Percentiles rank a stretch among this genome's conserved stretches.
phyloP scores from a whole-genome alignment of 192 early-diverging fungal species.

The Gonapodya prolifera region DNA sequence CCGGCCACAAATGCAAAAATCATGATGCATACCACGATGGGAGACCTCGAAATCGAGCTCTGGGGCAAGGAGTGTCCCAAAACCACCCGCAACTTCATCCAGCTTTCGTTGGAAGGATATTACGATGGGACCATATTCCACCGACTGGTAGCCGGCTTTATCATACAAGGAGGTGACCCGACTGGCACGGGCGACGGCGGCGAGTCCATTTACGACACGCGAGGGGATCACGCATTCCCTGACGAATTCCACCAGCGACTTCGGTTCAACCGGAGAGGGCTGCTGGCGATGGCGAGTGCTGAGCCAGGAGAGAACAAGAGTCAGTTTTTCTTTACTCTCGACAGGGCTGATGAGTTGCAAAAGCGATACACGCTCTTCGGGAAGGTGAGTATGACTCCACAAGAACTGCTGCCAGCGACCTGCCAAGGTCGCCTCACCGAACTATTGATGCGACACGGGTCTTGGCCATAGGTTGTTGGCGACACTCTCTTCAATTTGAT shows the following conservation, averaged over 20 bases:
- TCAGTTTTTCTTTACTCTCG: slow-evolving; percentile 94
- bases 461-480: slow-evolving; percentile 59
- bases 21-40: slow-evolving; percentile 67
- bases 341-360: slow-evolving; percentile 67
- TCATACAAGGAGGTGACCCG: slow-evolving; percentile 91
- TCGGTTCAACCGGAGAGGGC: slow-evolving; percentile 73
- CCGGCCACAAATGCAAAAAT: slow-evolving; percentile 40
- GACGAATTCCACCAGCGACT: slow-evolving; percentile 90
- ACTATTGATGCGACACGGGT: too few species aligned
- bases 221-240: too few species aligned
- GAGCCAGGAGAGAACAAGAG: slow-evolving; percentile 66
- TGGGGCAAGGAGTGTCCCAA: slow-evolving; percentile 91
- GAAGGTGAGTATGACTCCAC: slow-evolving; percentile 35
- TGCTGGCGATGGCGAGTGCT: slow-evolving; percentile 83
- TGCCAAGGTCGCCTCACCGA: too few species aligned
- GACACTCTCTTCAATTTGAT: slow-evolving; percentile 85
- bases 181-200: slow-evolving; percentile 79
- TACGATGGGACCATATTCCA: slow-evolving; percentile 85
- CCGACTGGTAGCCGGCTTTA: slow-evolving; percentile 77
- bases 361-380: slow-evolving; percentile 90
- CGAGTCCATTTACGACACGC: slow-evolving; percentile 68
- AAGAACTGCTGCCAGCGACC: too few species aligned
- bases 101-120: slow-evolving; percentile 81
- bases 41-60: slow-evolving; percentile 82
- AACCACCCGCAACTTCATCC: slow-evolving; percentile 89